Percentiles rank a stretch among this genome's conserved stretches.
Conservation (phyloP, 495 filamentous ascomycete species). For the Jackrogersella multiformis region DNA sequence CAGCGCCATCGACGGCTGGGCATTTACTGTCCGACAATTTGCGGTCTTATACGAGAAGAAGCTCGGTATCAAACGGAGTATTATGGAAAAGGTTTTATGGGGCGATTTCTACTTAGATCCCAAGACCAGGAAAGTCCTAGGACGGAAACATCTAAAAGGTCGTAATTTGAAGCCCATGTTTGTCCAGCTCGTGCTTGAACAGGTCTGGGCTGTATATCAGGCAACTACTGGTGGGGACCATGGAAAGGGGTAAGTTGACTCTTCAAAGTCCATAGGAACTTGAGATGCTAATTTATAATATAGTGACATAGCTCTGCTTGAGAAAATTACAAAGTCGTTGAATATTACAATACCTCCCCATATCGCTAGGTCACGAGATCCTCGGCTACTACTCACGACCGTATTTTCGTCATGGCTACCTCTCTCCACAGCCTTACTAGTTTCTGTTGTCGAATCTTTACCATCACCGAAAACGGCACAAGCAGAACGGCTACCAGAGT, state of each 20-base stretch:
- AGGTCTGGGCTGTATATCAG: slow-evolving; percentile 96
- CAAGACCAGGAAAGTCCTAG: slow-evolving; percentile 93
- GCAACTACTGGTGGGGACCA: slow-evolving; percentile 84
- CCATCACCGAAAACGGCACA: slow-evolving; percentile 89
- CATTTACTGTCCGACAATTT: slow-evolving; percentile 95
- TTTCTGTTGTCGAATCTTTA: slow-evolving; percentile 92
- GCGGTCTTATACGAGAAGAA: slow-evolving; percentile 95
- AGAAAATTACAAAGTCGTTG: slow-evolving; percentile 95
- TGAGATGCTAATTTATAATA: slow-evolving; percentile 47
- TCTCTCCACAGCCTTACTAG: slow-evolving; percentile 88
- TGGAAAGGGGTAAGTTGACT: slow-evolving; percentile 74
- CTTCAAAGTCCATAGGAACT: slow-evolving; percentile 12
- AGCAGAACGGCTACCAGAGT: slow-evolving; percentile 76
- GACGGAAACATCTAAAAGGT: slow-evolving; percentile 91
- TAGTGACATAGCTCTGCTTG: slow-evolving; percentile 81
- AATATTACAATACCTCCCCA: slow-evolving; percentile 84
- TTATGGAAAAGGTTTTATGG: slow-evolving; percentile 96
- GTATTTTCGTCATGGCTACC: slow-evolving; percentile 92
- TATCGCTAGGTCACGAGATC: slow-evolving; percentile 84
- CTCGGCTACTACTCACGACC: slow-evolving; percentile 81
- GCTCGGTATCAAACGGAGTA: slow-evolving; percentile 88
- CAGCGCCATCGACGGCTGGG: slow-evolving; percentile 97
- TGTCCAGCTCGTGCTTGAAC: slow-evolving; percentile 94
- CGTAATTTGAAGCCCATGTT: slow-evolving; percentile 94
- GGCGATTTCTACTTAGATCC: slow-evolving; percentile 97